phyloP scores from a whole-genome alignment of 2,329 filamentous ascomycete species.

The Exophiala mesophila region DNA sequence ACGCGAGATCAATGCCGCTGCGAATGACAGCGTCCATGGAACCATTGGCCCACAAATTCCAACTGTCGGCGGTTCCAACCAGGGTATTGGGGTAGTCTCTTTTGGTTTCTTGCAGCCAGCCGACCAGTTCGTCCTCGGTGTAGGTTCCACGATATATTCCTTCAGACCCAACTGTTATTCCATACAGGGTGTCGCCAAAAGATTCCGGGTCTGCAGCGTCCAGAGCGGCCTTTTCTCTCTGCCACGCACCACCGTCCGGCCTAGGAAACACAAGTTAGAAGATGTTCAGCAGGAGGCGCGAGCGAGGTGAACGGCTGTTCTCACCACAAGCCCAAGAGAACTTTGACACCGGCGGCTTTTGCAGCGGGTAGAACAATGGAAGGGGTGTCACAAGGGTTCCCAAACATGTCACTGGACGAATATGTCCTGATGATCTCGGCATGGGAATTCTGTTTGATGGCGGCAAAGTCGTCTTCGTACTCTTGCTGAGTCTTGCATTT shows the following conservation, averaged over 20 bases:
- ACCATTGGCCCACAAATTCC: slow-evolving; percentile 67
- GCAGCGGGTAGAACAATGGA: slow-evolving; percentile 61
- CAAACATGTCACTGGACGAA: slow-evolving; percentile 51
- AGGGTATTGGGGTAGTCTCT: slow-evolving; percentile 50
- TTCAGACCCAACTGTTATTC: slow-evolving; percentile 67
- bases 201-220: slow-evolving; percentile 39
- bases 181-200: slow-evolving; percentile 58
- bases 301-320: too few relatives aligned
- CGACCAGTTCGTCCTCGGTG: slow-evolving; percentile 55
- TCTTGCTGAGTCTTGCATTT: slow-evolving; percentile 59
- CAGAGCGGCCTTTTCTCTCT: slow-evolving; percentile 57
- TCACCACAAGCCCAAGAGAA: slow-evolving; percentile 67
- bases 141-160: slow-evolving; percentile 65
- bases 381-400: slow-evolving; percentile 53
- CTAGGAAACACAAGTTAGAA: too few relatives aligned
- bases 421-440: slow-evolving; percentile 61
- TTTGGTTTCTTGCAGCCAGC: slow-evolving; percentile 60
- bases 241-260: slow-evolving; percentile 61
- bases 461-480: slow-evolving; percentile 62
- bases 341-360: slow-evolving; percentile 59
- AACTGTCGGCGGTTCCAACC: slow-evolving; percentile 65
- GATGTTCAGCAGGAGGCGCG: too few relatives aligned
- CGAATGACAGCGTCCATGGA: slow-evolving; percentile 60
- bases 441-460: slow-evolving; percentile 48
- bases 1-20: slow-evolving; percentile 57